These are phyloP conservation scores for Diaporthe sp. DNA, from an alignment of 2,329 filamentous ascomycete species.

Conservation along the genomic window DNA sequence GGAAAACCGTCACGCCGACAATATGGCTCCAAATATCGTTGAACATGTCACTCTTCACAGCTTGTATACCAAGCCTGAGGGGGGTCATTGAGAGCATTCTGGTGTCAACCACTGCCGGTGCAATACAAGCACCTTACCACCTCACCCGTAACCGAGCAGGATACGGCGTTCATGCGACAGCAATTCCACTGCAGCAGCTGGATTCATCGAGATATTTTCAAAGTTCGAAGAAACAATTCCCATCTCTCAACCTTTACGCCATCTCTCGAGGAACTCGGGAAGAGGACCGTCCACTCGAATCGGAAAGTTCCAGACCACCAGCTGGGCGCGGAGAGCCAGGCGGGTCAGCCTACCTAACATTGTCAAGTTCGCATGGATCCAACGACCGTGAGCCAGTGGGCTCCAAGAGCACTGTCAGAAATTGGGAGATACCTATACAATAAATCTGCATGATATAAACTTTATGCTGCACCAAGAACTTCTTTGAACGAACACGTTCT, in stretches of 20 bases:
- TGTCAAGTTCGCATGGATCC: background rate
- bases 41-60: background rate
- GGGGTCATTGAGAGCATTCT: background rate
- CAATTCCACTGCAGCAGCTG: background rate
- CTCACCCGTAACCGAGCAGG: background rate
- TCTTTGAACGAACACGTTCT: no score
- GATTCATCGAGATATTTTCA: background rate
- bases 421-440: no score
- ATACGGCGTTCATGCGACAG: background rate
- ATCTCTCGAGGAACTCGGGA: background rate
- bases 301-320: rapidly evolving
- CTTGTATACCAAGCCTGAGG: background rate
- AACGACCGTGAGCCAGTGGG: background rate
- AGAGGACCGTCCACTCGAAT: background rate
- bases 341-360: no score
- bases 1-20: background rate
- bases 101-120: background rate
- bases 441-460: no score
- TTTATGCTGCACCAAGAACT: rapidly evolving
- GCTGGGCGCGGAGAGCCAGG: background rate
- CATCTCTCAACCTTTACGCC: background rate
- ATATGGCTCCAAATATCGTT: background rate
- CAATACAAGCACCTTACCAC: background rate
- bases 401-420: background rate
- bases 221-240: background rate